These are phyloP conservation scores for Aspergillus fischeri DNA, from an alignment of 2,329 filamentous ascomycete genomes.

Conservation along the genomic window DNA sequence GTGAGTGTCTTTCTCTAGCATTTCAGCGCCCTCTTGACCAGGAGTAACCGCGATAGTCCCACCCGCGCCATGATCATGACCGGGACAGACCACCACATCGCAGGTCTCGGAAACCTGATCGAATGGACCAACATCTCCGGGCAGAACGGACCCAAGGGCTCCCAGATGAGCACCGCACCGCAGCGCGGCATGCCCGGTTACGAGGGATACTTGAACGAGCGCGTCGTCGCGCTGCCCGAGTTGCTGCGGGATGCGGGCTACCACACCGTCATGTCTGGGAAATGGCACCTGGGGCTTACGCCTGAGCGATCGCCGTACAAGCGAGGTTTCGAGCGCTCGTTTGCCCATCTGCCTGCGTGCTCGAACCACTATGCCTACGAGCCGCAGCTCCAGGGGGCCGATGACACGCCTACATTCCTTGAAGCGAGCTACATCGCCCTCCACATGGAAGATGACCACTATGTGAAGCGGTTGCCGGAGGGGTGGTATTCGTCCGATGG, in stretches of 20 bases:
- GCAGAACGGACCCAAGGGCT: slow-evolving; percentile 51
- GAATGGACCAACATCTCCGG: slow-evolving; percentile 55
- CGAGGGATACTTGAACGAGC: slow-evolving; percentile 60
- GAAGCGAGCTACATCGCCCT: slow-evolving; percentile 42
- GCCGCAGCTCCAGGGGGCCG: slow-evolving; percentile 38
- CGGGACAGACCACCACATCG: slow-evolving; percentile 56
- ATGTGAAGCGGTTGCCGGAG: slow-evolving; percentile 46
- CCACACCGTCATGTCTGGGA: slow-evolving; percentile 58
- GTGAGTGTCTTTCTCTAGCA: slow-evolving; percentile 13
- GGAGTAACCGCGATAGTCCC: slow-evolving; percentile 34
- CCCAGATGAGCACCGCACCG: slow-evolving; percentile 49
- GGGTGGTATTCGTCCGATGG: slow-evolving; percentile 53
- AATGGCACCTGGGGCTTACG: slow-evolving; percentile 61
- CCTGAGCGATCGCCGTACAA: slow-evolving; percentile 53
- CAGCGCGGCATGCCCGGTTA: slow-evolving; percentile 59
- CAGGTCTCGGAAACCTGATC: slow-evolving; percentile 54
- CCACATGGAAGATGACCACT: slow-evolving; percentile 44
- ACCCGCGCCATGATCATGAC: slow-evolving; percentile 64
- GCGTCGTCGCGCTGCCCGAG: slow-evolving; percentile 56
- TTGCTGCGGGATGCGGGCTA: slow-evolving; percentile 57
- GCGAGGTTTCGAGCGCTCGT: slow-evolving; percentile 57
- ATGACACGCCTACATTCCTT: slow-evolving; percentile 40
- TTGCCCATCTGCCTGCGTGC: slow-evolving; percentile 59
- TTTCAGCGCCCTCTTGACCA: background rate
- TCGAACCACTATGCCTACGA: slow-evolving; percentile 57